Percentiles rank a stretch among this genome's conserved stretches.
These are phyloP conservation scores for Penicillium diatomitis DNA, from an alignment of 495 filamentous ascomycete genomes.

Conservation along the genomic window DNA sequence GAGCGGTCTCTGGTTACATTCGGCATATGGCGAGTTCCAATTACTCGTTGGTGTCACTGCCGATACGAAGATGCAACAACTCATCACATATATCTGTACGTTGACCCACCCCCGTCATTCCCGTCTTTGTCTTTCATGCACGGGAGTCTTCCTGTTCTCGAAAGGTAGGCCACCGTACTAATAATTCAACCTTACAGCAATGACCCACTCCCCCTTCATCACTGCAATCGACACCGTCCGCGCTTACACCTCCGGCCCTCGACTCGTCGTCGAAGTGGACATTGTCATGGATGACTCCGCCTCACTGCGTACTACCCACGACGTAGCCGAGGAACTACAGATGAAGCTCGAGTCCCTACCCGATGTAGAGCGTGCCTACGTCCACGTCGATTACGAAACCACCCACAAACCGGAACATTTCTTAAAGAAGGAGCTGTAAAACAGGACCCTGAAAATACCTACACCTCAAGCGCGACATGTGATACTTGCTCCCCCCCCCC, in stretches of 20 bases:
- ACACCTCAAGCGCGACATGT: neutral
- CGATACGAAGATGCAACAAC: constrained; percentile 74
- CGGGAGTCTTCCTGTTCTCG: too few relatives aligned
- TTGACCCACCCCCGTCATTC: neutral
- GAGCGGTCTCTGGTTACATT: constrained; percentile 67
- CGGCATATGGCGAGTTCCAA: constrained; percentile 84
- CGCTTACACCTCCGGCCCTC: constrained; percentile 82
- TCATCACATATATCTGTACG: constrained; percentile 90
- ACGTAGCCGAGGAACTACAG: constrained; percentile 90
- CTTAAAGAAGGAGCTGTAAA: constrained; percentile 52
- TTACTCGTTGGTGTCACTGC: constrained; percentile 84
- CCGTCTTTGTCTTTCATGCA: too few relatives aligned
- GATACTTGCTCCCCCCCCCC: neutral
- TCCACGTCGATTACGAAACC: constrained; percentile 96
- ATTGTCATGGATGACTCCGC: constrained; percentile 70
- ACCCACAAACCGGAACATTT: constrained; percentile 86
- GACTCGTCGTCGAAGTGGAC: constrained; percentile 85
- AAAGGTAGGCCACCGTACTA: neutral
- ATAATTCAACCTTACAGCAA: constrained; percentile 31
- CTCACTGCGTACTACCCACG: constrained; percentile 72
- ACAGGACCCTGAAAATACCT: neutral
- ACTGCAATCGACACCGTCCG: constrained; percentile 87
- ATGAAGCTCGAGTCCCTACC: constrained; percentile 89
- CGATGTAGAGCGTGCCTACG: constrained; percentile 88
- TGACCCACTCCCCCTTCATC: constrained; percentile 82